phyloP scores from a whole-genome alignment of 108 stramenopile genomes.

The Nitzschia palea region DNA sequence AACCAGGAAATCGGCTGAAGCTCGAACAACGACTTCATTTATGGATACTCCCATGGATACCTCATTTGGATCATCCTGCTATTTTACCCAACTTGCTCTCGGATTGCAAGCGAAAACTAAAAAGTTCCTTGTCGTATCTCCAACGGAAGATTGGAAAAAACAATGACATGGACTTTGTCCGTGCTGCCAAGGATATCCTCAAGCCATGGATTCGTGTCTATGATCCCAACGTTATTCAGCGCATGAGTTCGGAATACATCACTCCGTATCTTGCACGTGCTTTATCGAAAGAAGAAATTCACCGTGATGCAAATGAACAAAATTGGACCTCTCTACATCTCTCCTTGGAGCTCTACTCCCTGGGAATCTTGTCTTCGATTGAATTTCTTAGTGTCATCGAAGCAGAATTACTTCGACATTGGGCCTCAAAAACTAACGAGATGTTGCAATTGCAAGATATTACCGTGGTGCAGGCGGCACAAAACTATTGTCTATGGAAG shows the following conservation, averaged over 20 bases:
- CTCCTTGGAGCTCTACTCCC: constrained; percentile 40
- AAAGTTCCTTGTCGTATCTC: constrained; percentile 48
- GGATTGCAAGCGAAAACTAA: constrained; percentile 66
- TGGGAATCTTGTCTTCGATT: constrained; percentile 48
- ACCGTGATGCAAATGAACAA: constrained; percentile 20
- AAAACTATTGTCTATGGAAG: constrained; percentile 63
- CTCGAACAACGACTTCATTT: constrained; percentile 52
- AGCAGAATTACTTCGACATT: constrained; percentile 59
- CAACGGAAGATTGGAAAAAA: constrained; percentile 32
- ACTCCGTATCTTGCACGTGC: constrained; percentile 52
- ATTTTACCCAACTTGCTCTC: constrained; percentile 49
- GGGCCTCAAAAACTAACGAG: constrained; percentile 41
- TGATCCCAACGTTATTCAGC: constrained; percentile 36
- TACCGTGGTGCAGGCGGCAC: constrained; percentile 5
- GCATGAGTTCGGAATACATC: constrained; percentile 44
- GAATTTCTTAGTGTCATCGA: constrained; percentile 77
- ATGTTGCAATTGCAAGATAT: neutral
- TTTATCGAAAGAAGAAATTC: constrained; percentile 32
- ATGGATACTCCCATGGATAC: constrained; percentile 85
- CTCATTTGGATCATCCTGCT: constrained; percentile 56
- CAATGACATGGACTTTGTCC: constrained; percentile 42
- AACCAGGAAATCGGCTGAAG: neutral
- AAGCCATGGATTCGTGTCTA: constrained; percentile 65
- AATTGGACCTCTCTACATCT: constrained; percentile 40
- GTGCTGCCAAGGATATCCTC: constrained; percentile 31